Evolutionary conservation across 1,284 basidiomycete species (phyloP).

Genomic region (Singerocomus inundabilis): DNA sequence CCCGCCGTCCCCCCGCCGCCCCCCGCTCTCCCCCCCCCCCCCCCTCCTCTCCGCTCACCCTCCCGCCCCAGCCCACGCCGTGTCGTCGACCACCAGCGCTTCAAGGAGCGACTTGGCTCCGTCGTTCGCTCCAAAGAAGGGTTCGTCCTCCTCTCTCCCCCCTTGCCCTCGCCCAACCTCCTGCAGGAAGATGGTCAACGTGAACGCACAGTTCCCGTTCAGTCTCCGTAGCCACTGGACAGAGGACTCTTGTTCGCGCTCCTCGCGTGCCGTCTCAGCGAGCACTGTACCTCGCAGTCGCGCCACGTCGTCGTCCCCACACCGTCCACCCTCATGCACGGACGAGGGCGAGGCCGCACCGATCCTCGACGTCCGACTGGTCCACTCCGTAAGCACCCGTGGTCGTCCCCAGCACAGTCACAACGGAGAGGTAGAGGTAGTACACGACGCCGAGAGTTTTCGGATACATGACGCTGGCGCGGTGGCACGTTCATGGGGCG

Average conservation of each 20-base stretch:
- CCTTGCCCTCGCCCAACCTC: conserved; percentile 2
- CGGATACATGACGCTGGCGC: conserved; percentile 32
- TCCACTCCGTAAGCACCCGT: conserved; percentile 21
- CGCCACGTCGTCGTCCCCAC: conserved; percentile 21
- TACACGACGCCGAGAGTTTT: conserved; percentile 32
- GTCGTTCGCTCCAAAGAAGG: conserved; percentile 66
- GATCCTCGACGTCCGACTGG: conserved; percentile 27
- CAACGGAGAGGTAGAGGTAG: too few relatives aligned
- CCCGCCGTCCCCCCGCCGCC: too few relatives aligned
- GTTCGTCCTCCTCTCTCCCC: conserved; percentile 37
- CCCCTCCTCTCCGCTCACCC: conserved; percentile 4
- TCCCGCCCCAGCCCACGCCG: conserved; percentile 27
- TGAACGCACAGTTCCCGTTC: conserved; percentile 62
- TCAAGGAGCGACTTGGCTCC: conserved; percentile 53
- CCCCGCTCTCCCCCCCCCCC: background rate
- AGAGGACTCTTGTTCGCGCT: conserved; percentile 41
- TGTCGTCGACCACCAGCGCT: conserved; percentile 48
- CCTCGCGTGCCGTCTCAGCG: conserved; percentile 33
- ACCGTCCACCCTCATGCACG: too few relatives aligned
- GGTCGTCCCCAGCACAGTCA: conserved; percentile 23
- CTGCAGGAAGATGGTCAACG: conserved; percentile 70
- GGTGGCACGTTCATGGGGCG: conserved; percentile 36
- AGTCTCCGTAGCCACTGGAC: conserved; percentile 57
- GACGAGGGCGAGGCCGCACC: too few relatives aligned
- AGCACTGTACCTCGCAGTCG: conserved; percentile 25